phyloP scores from a whole-genome alignment of 495 filamentous ascomycete species.

The Penicillium bialowiezense region DNA sequence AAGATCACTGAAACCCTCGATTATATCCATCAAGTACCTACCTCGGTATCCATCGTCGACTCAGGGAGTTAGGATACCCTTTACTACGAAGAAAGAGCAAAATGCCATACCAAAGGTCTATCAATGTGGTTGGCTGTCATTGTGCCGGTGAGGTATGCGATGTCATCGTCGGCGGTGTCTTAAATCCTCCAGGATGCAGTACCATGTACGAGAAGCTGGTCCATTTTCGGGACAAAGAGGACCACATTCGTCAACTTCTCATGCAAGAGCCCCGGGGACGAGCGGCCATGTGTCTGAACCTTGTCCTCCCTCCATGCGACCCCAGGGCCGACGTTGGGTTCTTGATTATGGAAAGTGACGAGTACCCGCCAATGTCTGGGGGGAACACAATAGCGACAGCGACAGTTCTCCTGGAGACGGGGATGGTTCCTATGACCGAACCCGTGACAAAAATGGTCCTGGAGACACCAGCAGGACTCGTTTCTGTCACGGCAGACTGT shows the following conservation, averaged over 20 bases:
- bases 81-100: no score
- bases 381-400: constrained; percentile 17
- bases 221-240: constrained; percentile 14
- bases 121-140: constrained; percentile 18
- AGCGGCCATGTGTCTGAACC: constrained; percentile 15
- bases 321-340: constrained; percentile 20
- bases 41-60: no score
- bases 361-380: constrained; percentile 22
- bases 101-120: constrained; percentile 12
- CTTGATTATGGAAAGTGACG: constrained; percentile 22
- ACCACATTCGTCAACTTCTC: constrained; percentile 17
- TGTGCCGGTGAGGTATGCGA: constrained; percentile 21
- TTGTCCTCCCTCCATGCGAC: constrained; percentile 18
- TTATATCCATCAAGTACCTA: no score
- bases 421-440: constrained; percentile 18
- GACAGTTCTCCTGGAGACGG: constrained; percentile 21
- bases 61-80: no score
- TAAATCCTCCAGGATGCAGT: constrained; percentile 12
- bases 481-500: constrained; percentile 17
- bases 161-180: constrained; percentile 22
- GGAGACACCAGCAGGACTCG: constrained; percentile 18
- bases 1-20: no score
- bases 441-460: constrained; percentile 11
- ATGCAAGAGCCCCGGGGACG: constrained; percentile 21
- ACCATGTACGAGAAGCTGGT: constrained; percentile 25